Evolutionary conservation across 2,329 filamentous ascomycete genomes (phyloP), one percentile per base, ranked within the genome.

Genomic region (Coniella vitis): DNA sequence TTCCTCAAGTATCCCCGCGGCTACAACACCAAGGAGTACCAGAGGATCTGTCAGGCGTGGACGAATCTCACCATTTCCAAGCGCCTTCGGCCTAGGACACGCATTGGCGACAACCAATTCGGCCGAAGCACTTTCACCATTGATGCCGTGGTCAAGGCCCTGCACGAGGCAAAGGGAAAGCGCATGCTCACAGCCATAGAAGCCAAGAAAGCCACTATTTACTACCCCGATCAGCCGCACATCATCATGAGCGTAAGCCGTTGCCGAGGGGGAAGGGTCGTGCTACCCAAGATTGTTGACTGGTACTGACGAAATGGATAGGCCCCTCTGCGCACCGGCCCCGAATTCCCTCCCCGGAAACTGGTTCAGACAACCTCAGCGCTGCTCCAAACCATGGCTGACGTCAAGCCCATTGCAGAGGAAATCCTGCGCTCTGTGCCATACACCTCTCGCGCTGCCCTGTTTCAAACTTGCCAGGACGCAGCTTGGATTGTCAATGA

Each of bases 231-330:
- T 36, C 44, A 46, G 36, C 25, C 20, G 16, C 16, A 46, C 35
- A 37, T 46, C 7, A 29, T 46, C n/a, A 37, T 46, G 22, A 36
- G 29, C 19, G 44, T 46, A 46, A 38, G 44, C n/a, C n/a, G n/a
- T 39, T 32, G 3, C n/a, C 4, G n/a, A n/a, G 20, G n/a, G n/a
- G n/a, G n/a, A n/a, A n/a, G n/a, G n/a, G n/a, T n/a, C n/a, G n/a
- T n/a, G n/a, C n/a, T n/a, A n/a, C n/a, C n/a, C n/a, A n/a, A n/a
- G n/a, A n/a, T n/a, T n/a, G n/a, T n/a, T n/a, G n/a, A n/a, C n/a
- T n/a, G n/a, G n/a, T n/a, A n/a, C n/a, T n/a, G n/a, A n/a, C n/a
- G 13, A 17, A 13, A 7, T 29, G 14, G 4, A 10, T 10, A 41
- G 38, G 38, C 38, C 13, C 38, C 38, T 4, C 25, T 41, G 38